Base-by-base conservation (phyloP, 2,329 filamentous ascomycete species). In the Xylaria sp. region DNA sequence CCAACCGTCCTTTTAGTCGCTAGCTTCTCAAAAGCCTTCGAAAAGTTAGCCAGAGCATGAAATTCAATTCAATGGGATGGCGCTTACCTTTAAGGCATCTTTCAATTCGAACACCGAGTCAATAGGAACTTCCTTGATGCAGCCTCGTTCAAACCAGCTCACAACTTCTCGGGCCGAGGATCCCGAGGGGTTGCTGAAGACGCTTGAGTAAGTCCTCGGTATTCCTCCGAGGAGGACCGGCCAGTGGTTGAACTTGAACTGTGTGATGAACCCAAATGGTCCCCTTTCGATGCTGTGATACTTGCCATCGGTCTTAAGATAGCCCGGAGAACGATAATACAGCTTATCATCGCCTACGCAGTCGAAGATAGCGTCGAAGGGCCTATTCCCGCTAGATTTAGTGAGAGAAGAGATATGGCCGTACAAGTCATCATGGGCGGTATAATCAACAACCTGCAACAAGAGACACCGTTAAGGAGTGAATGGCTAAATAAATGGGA, bases 391-490 rank as follows among this genome's bases (percentile, higher is more conserved):
- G 28, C 23, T 59, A 4, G 60, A 60, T 13, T 56, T 66, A 18
- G 55, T 8, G 3, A 75, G 69, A 50, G 72, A 67, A 7, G 69
- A 57, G 20, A 72, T 57, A 50, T 72, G 58, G 12, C 50, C 51
- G 65, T 73, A 74, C 9, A 76, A 44, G 6, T 72, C 67, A n/a
- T 62, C 52, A 44, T 73, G 67, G 9, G 62, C 63, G 13, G 72
- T 71, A 56, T 76, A 76, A 51, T 76, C 75, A 10, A 76, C 66
- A 18, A 75, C 71, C 75, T 76, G 37, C 2, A 34, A 20, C 31
- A 55, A 39, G 6, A 46, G n/a, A 15, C 3, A 13, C 4, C 31
- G 28, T 66, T 61, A 69, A 48, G 23, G 9, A 39, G 15, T 10
- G 25, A 7, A 25, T 34, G 25, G 20, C 6, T 54, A 34, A 48